Conservation (phyloP, 2,329 filamentous ascomycete genomes). For the Diaporthe sp. region DNA sequence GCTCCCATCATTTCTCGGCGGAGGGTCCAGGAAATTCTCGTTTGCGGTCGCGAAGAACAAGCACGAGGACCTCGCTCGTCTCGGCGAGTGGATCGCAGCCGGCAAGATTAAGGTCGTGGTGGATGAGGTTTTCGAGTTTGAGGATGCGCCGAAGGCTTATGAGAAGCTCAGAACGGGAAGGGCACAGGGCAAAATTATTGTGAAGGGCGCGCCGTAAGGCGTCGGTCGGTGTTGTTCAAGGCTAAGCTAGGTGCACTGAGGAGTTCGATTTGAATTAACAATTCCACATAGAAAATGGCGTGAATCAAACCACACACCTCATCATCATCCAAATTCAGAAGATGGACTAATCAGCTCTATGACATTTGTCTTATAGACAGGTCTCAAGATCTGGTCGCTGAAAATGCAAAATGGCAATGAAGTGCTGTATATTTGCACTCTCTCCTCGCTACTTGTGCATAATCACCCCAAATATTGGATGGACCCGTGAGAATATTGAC, state of each 20-base stretch:
- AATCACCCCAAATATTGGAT: slow-evolving; percentile 42
- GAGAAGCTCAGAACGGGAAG: slow-evolving; percentile 69
- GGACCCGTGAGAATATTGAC: not conserved
- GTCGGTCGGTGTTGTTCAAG: no score
- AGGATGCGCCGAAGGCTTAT: slow-evolving; percentile 70
- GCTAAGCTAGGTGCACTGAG: no score
- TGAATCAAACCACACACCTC: not conserved
- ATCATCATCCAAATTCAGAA: not conserved
- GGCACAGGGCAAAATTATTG: slow-evolving; percentile 71
- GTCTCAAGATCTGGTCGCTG: not conserved
- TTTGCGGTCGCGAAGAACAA: slow-evolving; percentile 54
- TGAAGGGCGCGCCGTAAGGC: slow-evolving; percentile 40
- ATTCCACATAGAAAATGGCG: no score
- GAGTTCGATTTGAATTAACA: not conserved
- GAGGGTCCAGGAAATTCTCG: slow-evolving; percentile 57
- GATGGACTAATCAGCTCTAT: no score
- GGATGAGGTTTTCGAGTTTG: slow-evolving; percentile 68
- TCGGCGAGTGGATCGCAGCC: slow-evolving; percentile 69
- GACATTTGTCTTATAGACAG: not conserved
- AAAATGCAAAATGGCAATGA: no score
- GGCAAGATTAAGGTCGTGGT: slow-evolving; percentile 70
- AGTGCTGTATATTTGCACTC: not conserved
- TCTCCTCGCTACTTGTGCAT: slow-evolving; percentile 34
- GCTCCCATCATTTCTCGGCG: slow-evolving; percentile 53
- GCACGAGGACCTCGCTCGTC: slow-evolving; percentile 59